Evolutionary conservation across 805 yeast species (phyloP).

Genomic region (Yamadazyma paraphyllophila): DNA sequence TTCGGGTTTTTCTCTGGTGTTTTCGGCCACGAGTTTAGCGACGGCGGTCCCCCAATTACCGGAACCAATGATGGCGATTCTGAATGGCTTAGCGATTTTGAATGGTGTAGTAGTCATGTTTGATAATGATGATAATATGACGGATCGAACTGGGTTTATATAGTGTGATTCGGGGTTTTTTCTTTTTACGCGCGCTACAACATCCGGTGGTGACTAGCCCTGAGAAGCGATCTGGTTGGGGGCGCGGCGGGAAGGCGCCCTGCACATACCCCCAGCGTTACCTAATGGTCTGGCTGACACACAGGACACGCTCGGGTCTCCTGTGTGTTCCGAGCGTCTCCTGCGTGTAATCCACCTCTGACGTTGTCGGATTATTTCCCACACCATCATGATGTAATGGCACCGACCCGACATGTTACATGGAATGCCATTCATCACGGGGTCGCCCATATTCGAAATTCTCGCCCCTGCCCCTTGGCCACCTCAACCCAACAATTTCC

Average conservation of each 20-base stretch:
- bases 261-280: neutral
- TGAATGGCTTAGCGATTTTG: conserved; percentile 34
- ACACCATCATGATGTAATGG: neutral
- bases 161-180: conserved; percentile 3
- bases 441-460: neutral
- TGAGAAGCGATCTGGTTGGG: neutral
- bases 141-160: neutral
- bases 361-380: neutral
- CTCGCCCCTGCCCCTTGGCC: neutral
- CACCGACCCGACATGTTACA: neutral
- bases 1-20: conserved; percentile 66
- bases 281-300: too few relatives aligned
- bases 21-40: conserved; percentile 93
- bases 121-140: neutral
- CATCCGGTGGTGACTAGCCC: neutral
- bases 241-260: neutral
- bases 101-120: conserved; percentile 26
- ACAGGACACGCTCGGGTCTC: too few relatives aligned
- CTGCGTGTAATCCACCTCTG: neutral
- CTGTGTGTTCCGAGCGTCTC: too few relatives aligned
- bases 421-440: neutral
- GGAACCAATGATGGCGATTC: conserved; percentile 76
- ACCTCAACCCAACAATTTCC: neutral
- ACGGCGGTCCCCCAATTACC: conserved; percentile 99
- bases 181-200: neutral